Percentiles rank a stretch among this genome's conserved stretches.
phyloP scores from a whole-genome alignment of 352 stramenopile species.

The Vaucheria bursata region DNA sequence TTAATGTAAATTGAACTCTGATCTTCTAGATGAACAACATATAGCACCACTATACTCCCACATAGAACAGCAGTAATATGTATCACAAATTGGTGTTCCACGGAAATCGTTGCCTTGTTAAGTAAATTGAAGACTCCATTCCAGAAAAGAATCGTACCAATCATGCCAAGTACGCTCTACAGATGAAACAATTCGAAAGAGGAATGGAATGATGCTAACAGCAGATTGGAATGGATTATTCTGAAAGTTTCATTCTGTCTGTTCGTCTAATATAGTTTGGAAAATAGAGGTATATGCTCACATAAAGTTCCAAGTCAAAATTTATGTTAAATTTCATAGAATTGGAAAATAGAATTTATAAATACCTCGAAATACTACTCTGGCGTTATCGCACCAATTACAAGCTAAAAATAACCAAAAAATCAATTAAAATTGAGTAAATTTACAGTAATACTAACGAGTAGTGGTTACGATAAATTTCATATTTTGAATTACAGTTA shows the following conservation, averaged over 20 bases:
- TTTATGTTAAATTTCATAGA: background rate
- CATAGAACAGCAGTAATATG: background rate
- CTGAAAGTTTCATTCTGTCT: background rate
- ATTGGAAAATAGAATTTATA: background rate
- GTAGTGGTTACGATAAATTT: too few species aligned
- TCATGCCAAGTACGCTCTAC: background rate
- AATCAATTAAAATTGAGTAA: too few species aligned
- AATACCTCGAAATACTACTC: too few species aligned
- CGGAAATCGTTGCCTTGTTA: background rate
- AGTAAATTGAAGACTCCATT: constrained; percentile 1
- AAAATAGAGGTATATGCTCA: background rate
- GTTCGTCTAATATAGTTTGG: background rate
- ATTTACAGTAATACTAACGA: too few species aligned
- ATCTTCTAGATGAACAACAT: background rate
- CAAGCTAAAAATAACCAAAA: too few species aligned
- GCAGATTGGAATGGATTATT: background rate
- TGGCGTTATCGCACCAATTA: too few species aligned
- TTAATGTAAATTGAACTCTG: too few species aligned
- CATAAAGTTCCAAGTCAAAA: background rate
- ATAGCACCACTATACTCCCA: background rate
- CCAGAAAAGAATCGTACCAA: background rate
- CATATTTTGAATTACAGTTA: too few species aligned
- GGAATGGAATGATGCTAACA: background rate
- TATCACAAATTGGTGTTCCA: background rate
- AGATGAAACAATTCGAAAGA: background rate